Evolutionary conservation across 441 rosid genomes (phyloP), one percentile per base, ranked within the genome.

Genomic region (Mallotus repandus): DNA sequence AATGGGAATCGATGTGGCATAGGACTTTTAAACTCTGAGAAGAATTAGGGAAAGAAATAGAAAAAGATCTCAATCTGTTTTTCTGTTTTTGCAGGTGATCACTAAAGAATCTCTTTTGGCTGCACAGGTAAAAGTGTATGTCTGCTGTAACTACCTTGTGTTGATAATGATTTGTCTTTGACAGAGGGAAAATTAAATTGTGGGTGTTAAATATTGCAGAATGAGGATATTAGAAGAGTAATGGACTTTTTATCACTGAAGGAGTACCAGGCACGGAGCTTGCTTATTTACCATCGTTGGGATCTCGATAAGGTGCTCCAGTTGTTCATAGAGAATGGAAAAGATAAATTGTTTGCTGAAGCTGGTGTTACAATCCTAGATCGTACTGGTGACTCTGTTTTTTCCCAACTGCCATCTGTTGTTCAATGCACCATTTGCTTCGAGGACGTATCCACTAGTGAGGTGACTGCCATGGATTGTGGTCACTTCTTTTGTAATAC

Each of bases 211-310:
- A 64, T 57, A 66, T 29, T 83, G 82, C 79, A 91, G 95, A 86
- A 68, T 59, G 87, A 82, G 69, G 89, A 84, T 68, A 77, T 91
- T 74, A 46, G 58, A 7, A 86, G 81, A 76, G 86, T 91, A 72
- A 87, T 84, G 89, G 95, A 89, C 18, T 76, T 89, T 79, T 68
- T 91, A 38, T 84, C 84, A 3, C 59, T 88, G 70, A 84, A 85
- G 76, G 90, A 85, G 66, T 84, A 80, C 66, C 86, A 85, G 67
- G 90, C 90, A 1, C 77, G 90, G 29, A 71, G 86, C 19, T 72
- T 88, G 60, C 88, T 88, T 63, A 88, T 86, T 55, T 83, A 86
- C 72, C 63, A 86, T 62, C 68, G 81, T n/a, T 88, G 97, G 95
- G 91, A 91, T 72, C 84, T 87, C 1, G 89, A 88, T 74, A 86